Evolutionary conservation across 768 basidiomycete genomes (phyloP), one percentile per base, ranked within the genome.

Genomic region (Asterophora parasitica): DNA sequence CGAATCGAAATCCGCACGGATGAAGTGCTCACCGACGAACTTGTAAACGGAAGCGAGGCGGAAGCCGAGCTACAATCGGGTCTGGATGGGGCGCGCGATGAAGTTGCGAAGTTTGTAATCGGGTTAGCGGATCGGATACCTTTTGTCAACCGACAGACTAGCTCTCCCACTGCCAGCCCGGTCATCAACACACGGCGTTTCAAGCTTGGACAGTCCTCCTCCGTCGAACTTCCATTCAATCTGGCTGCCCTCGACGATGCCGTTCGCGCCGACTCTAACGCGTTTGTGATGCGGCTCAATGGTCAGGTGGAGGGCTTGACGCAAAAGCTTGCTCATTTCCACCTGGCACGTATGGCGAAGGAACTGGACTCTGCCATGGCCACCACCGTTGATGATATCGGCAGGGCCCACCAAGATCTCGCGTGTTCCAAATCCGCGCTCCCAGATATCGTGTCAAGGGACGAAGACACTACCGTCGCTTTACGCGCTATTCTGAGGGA

Each of bases 231-330:
- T 12, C 79, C 82, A 2, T 74, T 88, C 58, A 79, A 85, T 48
- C 66, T 81, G 28, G 53, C 71, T 31, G 65, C 67, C 33, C 67
- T 92, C 31, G 85, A 94, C 59, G 75, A 78, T 34, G 67, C 70
- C 45, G 82, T 90, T 49, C 82, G 89, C 26, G 61, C 75, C 10
- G 82, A 88, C 60, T 76, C 77, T 37, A 89, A 92, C 61, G 65
- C 77, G n/a, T 80, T 79, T 56, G 68, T 80, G 41, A 79, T 90
- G 68, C 69, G 76, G 49, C 72, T 90, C 12, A 71, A 71, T 3
- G 81, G 79, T n/a, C 71, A 66, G 23, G 49, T 81, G 30, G 78
- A 81, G 44, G 61, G 58, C 8, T 61, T 90, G 27, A 62, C 71
- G 15, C 72, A 74, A 46, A 72, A 76, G 35, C 66, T 69, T 11